Conservation (phyloP, 2,329 filamentous ascomycete species). For the Epichloe uncinata region DNA sequence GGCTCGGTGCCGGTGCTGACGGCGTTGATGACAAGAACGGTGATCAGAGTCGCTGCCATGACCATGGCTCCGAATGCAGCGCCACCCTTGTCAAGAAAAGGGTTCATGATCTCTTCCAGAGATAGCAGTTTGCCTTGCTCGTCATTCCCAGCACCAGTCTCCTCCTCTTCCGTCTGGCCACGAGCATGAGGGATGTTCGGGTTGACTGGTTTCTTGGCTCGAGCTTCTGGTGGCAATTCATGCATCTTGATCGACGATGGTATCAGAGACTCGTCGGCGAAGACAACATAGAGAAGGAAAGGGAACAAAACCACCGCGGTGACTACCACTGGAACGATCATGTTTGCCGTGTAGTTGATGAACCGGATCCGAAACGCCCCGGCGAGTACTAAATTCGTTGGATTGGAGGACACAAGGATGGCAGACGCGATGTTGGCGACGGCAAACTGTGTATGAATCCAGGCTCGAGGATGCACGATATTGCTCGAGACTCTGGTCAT, state of each 20-base stretch:
- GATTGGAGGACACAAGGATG: conserved; percentile 65
- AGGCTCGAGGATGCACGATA: conserved; percentile 55
- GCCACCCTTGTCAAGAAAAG: conserved; percentile 54
- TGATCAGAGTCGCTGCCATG: conserved; percentile 54
- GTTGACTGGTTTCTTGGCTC: conserved; percentile 46
- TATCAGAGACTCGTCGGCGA: conserved; percentile 49
- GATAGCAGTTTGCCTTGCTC: conserved; percentile 43
- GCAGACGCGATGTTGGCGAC: conserved; percentile 62
- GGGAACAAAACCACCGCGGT: conserved; percentile 57
- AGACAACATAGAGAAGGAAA: conserved; percentile 56
- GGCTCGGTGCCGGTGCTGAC: conserved; percentile 34
- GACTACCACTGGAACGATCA: conserved; percentile 58
- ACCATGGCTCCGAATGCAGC: conserved; percentile 50
- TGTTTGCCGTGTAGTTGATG: conserved; percentile 62
- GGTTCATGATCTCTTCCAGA: conserved; percentile 63
- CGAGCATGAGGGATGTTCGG: conserved; percentile 57
- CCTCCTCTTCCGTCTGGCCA: conserved; percentile 39
- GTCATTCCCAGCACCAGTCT: conserved; percentile 28
- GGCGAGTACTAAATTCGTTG: conserved; percentile 61
- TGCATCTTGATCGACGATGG: conserved; percentile 55
- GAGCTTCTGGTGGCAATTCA: conserved; percentile 45
- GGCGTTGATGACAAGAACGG: conserved; percentile 53
- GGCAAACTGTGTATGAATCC: conserved; percentile 61
- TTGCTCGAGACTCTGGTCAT: conserved; percentile 66
- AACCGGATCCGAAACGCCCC: conserved; percentile 62